Evolutionary conservation across 768 basidiomycete species (phyloP).

Genomic region (Leccinum uliginosum): DNA sequence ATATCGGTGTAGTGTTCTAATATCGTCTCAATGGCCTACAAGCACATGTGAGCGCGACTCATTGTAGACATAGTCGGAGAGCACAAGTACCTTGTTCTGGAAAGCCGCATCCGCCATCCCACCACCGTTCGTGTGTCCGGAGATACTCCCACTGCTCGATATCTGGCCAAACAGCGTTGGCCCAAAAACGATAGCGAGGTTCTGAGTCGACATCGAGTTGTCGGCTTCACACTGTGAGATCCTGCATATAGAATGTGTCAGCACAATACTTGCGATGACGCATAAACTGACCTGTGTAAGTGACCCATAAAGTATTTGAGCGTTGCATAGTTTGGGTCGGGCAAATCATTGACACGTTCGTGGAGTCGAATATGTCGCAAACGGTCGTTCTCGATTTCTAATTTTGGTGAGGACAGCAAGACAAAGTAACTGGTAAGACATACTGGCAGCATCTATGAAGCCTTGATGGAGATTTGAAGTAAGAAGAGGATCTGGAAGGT

Average conservation of each 20-base stretch:
- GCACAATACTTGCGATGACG: neutral
- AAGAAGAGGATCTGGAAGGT: conserved; percentile 90
- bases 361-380: conserved; percentile 93
- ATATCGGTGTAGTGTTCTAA: conserved; percentile 93
- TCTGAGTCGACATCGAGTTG: conserved; percentile 92
- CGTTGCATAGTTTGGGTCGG: conserved; percentile 98
- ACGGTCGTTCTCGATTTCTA: conserved; percentile 91
- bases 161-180: conserved; percentile 90
- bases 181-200: conserved; percentile 95
- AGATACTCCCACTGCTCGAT: conserved; percentile 39
- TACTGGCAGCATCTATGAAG: conserved; percentile 94
- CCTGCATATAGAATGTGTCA: conserved; percentile 38
- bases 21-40: conserved; percentile 91
- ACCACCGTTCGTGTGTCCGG: conserved; percentile 44
- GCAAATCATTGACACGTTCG: conserved; percentile 95
- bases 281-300: conserved; percentile 65
- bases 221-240: conserved; percentile 68
- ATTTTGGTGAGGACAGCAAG: neutral
- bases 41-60: conserved; percentile 9
- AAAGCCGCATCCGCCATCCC: conserved; percentile 66
- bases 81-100: conserved; percentile 59
- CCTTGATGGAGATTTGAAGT: conserved; percentile 81
- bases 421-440: conserved; percentile 29
- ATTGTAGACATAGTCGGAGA: neutral
- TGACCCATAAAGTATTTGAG: conserved; percentile 95